Conservation (phyloP, 75 land plant genomes). For the Sequoiadendron giganteum region DNA sequence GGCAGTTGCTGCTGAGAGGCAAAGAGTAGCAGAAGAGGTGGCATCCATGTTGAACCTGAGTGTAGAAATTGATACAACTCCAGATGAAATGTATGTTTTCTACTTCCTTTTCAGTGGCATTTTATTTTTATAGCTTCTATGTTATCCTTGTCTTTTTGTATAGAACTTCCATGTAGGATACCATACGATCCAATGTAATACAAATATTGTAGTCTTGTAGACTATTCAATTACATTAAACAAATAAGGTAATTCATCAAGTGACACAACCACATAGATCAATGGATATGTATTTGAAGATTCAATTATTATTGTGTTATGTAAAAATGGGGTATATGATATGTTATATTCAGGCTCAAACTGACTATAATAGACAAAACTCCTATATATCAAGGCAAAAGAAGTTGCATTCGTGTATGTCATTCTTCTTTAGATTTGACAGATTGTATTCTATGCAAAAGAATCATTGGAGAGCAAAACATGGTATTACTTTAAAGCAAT, state of each 20-base stretch:
- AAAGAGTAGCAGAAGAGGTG: no score
- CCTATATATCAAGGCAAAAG: not conserved
- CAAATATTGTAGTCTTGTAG: not conserved
- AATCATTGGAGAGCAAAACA: not conserved
- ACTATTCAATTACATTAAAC: not conserved
- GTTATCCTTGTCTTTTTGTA: not conserved
- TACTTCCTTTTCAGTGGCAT: not conserved
- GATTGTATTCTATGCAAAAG: not conserved
- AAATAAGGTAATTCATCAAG: not conserved
- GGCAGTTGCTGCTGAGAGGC: conserved; percentile 51
- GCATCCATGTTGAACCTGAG: no score
- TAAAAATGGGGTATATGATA: no score
- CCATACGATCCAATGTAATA: not conserved
- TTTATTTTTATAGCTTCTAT: not conserved
- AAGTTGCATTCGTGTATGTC: not conserved
- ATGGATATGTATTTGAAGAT: not conserved
- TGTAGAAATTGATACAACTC: no score
- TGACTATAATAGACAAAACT: not conserved
- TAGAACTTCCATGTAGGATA: no score
- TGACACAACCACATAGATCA: not conserved
- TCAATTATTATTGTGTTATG: not conserved
- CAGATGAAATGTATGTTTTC: not conserved
- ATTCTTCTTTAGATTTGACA: not conserved
- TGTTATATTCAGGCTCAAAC: not conserved
- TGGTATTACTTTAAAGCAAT: not conserved